Evolutionary conservation across 371 early-diverging fungal species (phyloP).

Genomic region (Gilbertella persicaria): DNA sequence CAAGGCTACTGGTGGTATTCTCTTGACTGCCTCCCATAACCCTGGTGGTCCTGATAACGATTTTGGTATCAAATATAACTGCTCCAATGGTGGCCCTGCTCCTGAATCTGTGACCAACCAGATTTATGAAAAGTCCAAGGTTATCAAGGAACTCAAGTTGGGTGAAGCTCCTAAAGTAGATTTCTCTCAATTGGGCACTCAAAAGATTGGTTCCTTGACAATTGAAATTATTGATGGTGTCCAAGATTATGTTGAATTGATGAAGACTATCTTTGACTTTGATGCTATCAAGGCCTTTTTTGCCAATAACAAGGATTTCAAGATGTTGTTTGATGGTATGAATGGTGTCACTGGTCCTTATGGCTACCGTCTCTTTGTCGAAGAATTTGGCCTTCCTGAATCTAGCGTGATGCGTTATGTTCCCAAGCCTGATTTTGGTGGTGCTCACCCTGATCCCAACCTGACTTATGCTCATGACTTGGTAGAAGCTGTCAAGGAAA

Average conservation of each 20-base stretch:
- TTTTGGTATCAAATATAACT: conserved; percentile 98
- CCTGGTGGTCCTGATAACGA: conserved; percentile 97
- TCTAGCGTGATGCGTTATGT: conserved; percentile 82
- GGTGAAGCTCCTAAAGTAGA: conserved; percentile 81
- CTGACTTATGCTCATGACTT: conserved; percentile 95
- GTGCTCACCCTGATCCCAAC: conserved; percentile 97
- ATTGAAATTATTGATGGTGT: conserved; percentile 93
- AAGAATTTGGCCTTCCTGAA: conserved; percentile 86
- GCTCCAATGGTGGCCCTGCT: conserved; percentile 95
- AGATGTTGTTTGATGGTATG: conserved; percentile 94
- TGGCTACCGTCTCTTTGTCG: conserved; percentile 80
- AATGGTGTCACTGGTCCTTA: conserved; percentile 98
- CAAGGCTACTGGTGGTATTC: conserved; percentile 90
- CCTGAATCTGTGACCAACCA: conserved; percentile 91
- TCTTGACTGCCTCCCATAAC: conserved; percentile 97
- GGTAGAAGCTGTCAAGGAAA: conserved; percentile 85
- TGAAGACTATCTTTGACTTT: conserved; percentile 93
- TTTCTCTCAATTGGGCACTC: conserved; percentile 69
- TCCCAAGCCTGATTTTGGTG: conserved; percentile 91
- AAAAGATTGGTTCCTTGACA: conserved; percentile 56
- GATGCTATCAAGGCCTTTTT: conserved; percentile 80
- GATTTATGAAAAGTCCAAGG: conserved; percentile 82
- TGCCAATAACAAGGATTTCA: conserved; percentile 68
- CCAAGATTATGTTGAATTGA: conserved; percentile 82
- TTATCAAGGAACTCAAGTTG: conserved; percentile 65